Base-by-base conservation (phyloP, 257 asterid species). In the Solanum chiquidenum region DNA sequence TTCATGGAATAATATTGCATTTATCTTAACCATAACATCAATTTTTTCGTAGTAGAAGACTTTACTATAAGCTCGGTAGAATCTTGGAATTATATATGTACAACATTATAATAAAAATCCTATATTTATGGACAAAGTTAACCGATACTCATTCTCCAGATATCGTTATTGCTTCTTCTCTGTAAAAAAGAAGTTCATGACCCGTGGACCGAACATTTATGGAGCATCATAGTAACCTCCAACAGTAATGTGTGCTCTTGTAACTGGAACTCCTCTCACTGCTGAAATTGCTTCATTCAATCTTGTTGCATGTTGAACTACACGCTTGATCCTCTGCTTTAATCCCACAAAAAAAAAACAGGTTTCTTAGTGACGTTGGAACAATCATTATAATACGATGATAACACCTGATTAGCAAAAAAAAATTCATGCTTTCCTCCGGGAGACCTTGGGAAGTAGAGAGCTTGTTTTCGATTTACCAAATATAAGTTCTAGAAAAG, bases 221-320 rank as follows among this genome's bases (percentile, higher is more conserved):
- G 85, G 85, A 38, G 83, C 92, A 86, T 94, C 95, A 68, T 89
- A 92, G 87, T 89, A 91, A 55, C 97, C 98, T 40, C 98, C 97
- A 84, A 91, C 69, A 3, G 96, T 94, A 71, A 94, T 92, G 1
- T 89, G 95, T 55, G 98, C 98, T 76, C 92, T 89, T 89, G 84
- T 88, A 1, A 91, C 58, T 1, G 95, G 90, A 27, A 88, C 90
- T 46, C 96, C 94, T 75, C 94, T 87, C 38, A 76, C 91, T 9
- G 92, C 92, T 73, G 94, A 86, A 8, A 93, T 91, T 87, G 94
- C 94, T 52, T 92, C 94, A 38, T 92, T 92, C 87, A 90, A 42
- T 73, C 87, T 90, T 29, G 87, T 84, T 37, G 93, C 93, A 23
- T 73, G 91, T 9, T 87, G 88, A 55, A 90, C 93, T 92, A 88